Percentiles rank a stretch among this genome's conserved stretches.
Evolutionary conservation across 768 basidiomycete genomes (phyloP).

Genomic region (Lenzites betulinus): DNA sequence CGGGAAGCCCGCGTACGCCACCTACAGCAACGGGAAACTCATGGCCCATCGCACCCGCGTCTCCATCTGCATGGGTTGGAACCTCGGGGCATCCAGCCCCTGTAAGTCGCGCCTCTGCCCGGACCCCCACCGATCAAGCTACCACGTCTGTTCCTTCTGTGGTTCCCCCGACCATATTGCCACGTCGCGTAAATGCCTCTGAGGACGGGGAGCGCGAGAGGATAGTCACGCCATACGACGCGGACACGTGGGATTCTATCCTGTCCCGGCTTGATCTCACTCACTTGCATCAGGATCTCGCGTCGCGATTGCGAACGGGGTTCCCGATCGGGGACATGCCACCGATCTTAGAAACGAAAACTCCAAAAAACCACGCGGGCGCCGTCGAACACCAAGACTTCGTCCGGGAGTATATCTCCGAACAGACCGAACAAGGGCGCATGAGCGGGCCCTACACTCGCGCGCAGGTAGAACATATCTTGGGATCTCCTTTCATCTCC

Average conservation of each 20-base stretch:
- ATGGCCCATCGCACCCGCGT: not conserved
- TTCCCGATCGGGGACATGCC: constrained; percentile 9
- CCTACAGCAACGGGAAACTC: not conserved
- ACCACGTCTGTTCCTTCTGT: constrained; percentile 8
- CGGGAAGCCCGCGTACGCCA: not conserved
- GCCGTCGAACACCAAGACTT: constrained; percentile 3
- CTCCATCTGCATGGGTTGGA: not conserved
- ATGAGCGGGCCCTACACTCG: constrained; percentile 1
- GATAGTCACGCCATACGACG: constrained; percentile 1
- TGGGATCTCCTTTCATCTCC: constrained; percentile 1
- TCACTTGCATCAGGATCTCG: not conserved
- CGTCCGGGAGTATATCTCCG: not conserved
- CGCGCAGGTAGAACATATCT: not conserved
- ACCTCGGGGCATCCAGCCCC: not conserved
- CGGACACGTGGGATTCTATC: not conserved
- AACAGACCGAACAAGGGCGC: not conserved
- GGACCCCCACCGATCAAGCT: not conserved
- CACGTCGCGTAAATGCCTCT: not conserved
- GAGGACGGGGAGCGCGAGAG: constrained; percentile 8
- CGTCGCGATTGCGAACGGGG: not conserved
- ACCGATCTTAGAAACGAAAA: not conserved
- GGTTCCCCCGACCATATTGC: constrained; percentile 7
- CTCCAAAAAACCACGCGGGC: not conserved
- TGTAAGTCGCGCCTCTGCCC: constrained; percentile 1
- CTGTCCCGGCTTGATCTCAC: not conserved